Conservation (phyloP, 2,329 filamentous ascomycete genomes). For the Amesomyces nigricolor region DNA sequence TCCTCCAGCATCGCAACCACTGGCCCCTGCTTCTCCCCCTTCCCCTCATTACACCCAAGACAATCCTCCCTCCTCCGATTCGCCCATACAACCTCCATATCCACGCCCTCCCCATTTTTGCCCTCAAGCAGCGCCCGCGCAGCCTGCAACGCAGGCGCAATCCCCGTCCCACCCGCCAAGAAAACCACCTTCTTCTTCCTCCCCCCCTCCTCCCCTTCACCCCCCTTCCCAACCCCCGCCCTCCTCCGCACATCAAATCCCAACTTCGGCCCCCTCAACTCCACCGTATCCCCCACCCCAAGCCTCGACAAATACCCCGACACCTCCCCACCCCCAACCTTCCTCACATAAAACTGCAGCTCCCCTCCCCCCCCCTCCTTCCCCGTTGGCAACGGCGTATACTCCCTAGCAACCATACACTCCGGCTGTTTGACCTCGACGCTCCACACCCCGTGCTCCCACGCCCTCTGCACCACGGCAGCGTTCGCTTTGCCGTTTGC, state of each 20-base stretch:
- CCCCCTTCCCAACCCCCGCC: conserved; percentile 26
- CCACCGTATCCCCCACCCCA: conserved; percentile 56
- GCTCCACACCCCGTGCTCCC: conserved; percentile 69
- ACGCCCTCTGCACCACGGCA: conserved; percentile 36
- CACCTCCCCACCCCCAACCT: conserved; percentile 74
- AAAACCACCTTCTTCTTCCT: conserved; percentile 56
- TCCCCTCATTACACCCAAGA: neutral
- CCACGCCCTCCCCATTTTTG: conserved; percentile 8
- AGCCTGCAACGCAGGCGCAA: conserved; percentile 82
- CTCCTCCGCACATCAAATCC: conserved; percentile 52
- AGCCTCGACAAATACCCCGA: conserved; percentile 72
- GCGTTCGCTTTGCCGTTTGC: neutral
- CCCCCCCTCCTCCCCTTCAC: neutral
- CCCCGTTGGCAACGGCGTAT: conserved; percentile 70
- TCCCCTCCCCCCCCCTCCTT: conserved; percentile 32
- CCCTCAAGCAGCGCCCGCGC: conserved; percentile 52
- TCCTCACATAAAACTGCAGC: conserved; percentile 72
- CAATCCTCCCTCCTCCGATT: conserved; percentile 42
- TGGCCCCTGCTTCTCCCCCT: conserved; percentile 33
- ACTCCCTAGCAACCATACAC: conserved; percentile 83
- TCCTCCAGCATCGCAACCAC: conserved; percentile 59
- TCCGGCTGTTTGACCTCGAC: conserved; percentile 94
- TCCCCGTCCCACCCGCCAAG: conserved; percentile 85
- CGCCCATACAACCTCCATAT: conserved; percentile 68
- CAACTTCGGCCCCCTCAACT: conserved; percentile 71